Percentiles rank a stretch among this genome's conserved stretches.
These are phyloP conservation scores for Coniochaeta sp. DNA, from an alignment of 2,329 filamentous ascomycete species.

Conservation along the genomic window DNA sequence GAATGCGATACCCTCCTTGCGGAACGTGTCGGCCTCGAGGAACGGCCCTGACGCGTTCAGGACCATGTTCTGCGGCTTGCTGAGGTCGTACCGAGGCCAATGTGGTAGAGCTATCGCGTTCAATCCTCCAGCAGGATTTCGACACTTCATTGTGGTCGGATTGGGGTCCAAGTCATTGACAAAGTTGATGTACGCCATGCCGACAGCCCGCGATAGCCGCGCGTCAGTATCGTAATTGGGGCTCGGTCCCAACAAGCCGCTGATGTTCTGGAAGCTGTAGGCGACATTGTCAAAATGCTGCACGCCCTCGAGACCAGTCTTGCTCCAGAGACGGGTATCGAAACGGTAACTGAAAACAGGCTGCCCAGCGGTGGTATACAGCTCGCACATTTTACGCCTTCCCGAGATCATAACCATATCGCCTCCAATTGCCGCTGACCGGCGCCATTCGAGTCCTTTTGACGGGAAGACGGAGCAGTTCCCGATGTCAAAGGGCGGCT, in stretches of 20 bases:
- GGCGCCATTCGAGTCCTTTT: constrained; percentile 35
- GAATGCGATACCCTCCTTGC: constrained; percentile 36
- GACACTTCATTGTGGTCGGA: constrained; percentile 4
- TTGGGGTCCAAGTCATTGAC: constrained; percentile 36
- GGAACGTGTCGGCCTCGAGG: constrained; percentile 39
- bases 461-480: constrained; percentile 22
- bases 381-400: constrained; percentile 34
- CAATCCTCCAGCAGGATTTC: constrained; percentile 4
- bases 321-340: constrained; percentile 36
- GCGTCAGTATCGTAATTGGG: constrained; percentile 31
- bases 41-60: constrained; percentile 33
- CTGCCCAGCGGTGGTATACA: constrained; percentile 24
- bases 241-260: constrained; percentile 35
- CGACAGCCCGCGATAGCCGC: constrained; percentile 26
- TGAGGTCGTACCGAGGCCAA: constrained; percentile 32
- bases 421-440: constrained; percentile 34
- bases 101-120: constrained; percentile 20
- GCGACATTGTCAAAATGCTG: constrained; percentile 42
- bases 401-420: constrained; percentile 42
- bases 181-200: constrained; percentile 34
- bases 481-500: constrained; percentile 34
- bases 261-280: constrained; percentile 44
- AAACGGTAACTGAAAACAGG: constrained; percentile 42
- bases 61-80: constrained; percentile 34
- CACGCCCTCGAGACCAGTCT: constrained; percentile 29